Conservation (phyloP, 208 protist species). For the Wallacemonas collosoma region DNA sequence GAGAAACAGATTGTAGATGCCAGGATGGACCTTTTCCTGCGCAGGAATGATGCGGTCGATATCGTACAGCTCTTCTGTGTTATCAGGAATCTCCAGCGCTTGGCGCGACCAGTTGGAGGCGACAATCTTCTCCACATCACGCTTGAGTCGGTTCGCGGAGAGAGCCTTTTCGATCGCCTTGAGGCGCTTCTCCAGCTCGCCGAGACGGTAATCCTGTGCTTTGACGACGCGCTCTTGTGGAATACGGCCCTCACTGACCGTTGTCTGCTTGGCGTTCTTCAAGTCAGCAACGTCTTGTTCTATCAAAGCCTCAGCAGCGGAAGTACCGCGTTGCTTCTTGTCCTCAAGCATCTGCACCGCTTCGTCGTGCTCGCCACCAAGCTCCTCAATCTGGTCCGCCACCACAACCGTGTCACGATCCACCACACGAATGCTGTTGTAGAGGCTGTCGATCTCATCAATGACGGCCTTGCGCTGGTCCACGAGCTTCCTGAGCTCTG, state of each 20-base stretch:
- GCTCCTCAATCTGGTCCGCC: slow-evolving; percentile 49
- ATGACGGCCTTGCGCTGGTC: slow-evolving; percentile 48
- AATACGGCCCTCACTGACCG: slow-evolving; percentile 55
- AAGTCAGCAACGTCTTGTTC: slow-evolving; percentile 60
- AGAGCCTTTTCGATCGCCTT: slow-evolving; percentile 67
- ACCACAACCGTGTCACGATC: slow-evolving; percentile 65
- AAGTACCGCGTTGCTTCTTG: slow-evolving; percentile 34
- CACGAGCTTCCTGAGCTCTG: slow-evolving; percentile 41
- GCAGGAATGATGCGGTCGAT: slow-evolving; percentile 82
- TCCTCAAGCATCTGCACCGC: slow-evolving; percentile 55
- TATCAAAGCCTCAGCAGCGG: slow-evolving; percentile 48
- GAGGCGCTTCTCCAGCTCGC: slow-evolving; percentile 70
- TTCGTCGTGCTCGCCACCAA: slow-evolving; percentile 48
- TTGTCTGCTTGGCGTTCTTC: slow-evolving; percentile 53
- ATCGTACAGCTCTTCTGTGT: slow-evolving; percentile 70
- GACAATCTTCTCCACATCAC: slow-evolving; percentile 61
- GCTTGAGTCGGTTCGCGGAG: slow-evolving; percentile 56
- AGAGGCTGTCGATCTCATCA: slow-evolving; percentile 69
- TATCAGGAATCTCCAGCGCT: slow-evolving; percentile 44
- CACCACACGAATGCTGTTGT: slow-evolving; percentile 81
- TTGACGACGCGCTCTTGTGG: slow-evolving; percentile 87
- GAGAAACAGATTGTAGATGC: slow-evolving; percentile 82
- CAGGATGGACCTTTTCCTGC: slow-evolving; percentile 84
- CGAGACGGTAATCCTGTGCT: slow-evolving; percentile 84
- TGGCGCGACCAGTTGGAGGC: slow-evolving; percentile 51